Evolutionary conservation across 1,284 basidiomycete genomes (phyloP).

Genomic region (Puccinia triticina): DNA sequence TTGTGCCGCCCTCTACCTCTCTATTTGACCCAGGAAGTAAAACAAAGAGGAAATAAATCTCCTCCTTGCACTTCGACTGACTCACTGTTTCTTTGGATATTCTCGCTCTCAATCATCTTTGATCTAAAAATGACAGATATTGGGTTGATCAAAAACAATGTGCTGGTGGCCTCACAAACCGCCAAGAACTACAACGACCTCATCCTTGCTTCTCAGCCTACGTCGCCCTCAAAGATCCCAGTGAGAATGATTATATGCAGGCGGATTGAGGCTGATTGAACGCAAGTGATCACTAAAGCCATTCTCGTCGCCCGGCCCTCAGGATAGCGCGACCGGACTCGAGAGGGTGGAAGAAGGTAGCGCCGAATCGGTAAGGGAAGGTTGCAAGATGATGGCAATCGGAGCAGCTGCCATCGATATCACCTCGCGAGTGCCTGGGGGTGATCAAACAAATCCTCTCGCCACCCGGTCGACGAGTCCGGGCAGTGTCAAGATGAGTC

Average conservation of each 20-base stretch:
- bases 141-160: conserved; percentile 89
- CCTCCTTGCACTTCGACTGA: conserved; percentile 19
- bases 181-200: conserved; percentile 76
- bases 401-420: conserved; percentile 87
- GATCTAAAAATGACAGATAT: conserved; percentile 68
- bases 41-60: not conserved
- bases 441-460: conserved; percentile 55
- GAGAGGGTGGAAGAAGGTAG: conserved; percentile 6
- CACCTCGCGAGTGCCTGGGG: conserved; percentile 65
- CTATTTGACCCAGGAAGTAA: not conserved
- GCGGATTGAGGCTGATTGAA: not conserved
- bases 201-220: conserved; percentile 53
- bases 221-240: conserved; percentile 25
- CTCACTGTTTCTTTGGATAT: not conserved
- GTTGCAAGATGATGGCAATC: conserved; percentile 67
- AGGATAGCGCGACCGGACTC: not conserved
- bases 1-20: conserved; percentile 57
- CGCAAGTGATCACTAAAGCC: not conserved
- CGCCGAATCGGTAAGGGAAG: not conserved
- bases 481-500: conserved; percentile 72
- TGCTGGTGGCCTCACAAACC: conserved; percentile 78
- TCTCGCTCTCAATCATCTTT: not conserved
- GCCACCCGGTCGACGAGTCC: conserved; percentile 74
- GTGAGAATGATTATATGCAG: not conserved
- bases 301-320: not conserved